Evolutionary conservation across 345 rosid species (phyloP).

Genomic region (rapeseed (Brassica napus)): Da-Ae NC_063452.1:63828001-63828500

Average conservation of each 20-base stretch:
- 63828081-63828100: conserved; percentile 43
- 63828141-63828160: conserved; percentile 43
- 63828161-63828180: neutral
- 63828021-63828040: conserved; percentile 43
- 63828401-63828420: neutral
- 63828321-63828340: neutral
- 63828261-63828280: neutral
- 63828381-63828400: neutral
- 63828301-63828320: neutral
- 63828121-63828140: conserved; percentile 62
- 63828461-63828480: no score
- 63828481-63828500: no score
- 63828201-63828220: neutral
- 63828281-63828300: neutral
- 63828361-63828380: neutral
- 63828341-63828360: neutral
- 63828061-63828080: conserved; percentile 39
- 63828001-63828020: conserved; percentile 39
- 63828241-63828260: neutral
- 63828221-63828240: neutral
- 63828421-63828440: neutral
- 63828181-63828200: neutral
- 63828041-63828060: conserved; percentile 33
- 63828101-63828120: conserved; percentile 48
- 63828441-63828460: no score